Percentiles rank a stretch among this genome's conserved stretches.
Conservation (phyloP, 1,284 basidiomycete genomes). For the Tylopilus sp. region DNA sequence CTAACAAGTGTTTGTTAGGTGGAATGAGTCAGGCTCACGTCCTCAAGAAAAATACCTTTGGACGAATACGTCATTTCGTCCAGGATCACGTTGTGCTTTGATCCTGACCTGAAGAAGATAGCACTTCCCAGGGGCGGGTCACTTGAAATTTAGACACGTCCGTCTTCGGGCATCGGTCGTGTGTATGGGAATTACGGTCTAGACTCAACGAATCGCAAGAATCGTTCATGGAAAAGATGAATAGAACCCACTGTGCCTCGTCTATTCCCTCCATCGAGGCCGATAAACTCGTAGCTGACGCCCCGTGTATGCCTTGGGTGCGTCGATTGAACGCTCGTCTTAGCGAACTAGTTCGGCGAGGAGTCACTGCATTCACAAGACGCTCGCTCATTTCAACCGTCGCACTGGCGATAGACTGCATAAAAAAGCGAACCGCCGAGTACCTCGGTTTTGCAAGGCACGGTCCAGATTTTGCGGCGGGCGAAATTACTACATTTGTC, state of each 20-base stretch:
- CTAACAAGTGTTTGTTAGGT: constrained; percentile 7
- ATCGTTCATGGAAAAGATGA: background rate
- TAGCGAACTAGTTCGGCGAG: constrained; percentile 13
- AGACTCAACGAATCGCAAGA: background rate
- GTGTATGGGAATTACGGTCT: background rate
- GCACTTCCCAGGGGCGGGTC: background rate
- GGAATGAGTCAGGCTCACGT: background rate
- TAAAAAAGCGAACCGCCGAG: background rate
- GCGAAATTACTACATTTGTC: too few relatives aligned
- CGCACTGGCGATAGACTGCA: background rate
- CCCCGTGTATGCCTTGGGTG: background rate
- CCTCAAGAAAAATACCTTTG: constrained; percentile 6
- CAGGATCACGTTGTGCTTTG: background rate
- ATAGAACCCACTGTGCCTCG: background rate
- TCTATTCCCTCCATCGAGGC: constrained; percentile 1
- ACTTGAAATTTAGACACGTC: background rate
- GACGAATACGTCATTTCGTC: background rate
- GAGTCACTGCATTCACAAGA: background rate
- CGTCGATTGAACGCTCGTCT: background rate
- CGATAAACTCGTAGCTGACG: constrained; percentile 2
- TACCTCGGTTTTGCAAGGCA: background rate
- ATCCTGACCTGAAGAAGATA: background rate
- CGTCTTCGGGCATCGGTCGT: background rate
- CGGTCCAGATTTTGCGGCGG: too few relatives aligned
- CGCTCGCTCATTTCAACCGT: background rate